phyloP scores from a whole-genome alignment of 176 grass and related monocot species.

The Triticum timopheevii region DNA sequence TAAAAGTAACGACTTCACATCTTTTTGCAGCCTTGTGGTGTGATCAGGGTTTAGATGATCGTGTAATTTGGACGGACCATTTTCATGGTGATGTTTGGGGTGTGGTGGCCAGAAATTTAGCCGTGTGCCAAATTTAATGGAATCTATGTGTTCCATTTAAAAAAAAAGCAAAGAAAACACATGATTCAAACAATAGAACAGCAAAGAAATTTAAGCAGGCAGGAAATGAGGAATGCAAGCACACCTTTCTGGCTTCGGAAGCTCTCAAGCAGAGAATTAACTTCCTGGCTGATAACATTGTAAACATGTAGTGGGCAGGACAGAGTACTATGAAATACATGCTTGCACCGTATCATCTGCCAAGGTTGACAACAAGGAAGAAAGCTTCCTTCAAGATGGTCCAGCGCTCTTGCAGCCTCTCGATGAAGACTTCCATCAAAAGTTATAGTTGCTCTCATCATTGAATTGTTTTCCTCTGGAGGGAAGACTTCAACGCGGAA shows the following conservation, averaged over 20 bases:
- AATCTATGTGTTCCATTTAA: background rate
- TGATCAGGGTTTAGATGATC: background rate
- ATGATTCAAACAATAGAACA: background rate
- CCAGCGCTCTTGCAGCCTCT: constrained; percentile 80
- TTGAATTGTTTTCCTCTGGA: constrained; percentile 53
- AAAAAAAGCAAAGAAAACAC: background rate
- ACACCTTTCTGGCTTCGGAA: constrained; percentile 65
- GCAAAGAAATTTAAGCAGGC: constrained; percentile 12
- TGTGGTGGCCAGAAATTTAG: background rate
- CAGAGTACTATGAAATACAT: constrained; percentile 81
- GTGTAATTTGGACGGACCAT: background rate
- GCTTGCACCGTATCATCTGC: constrained; percentile 88
- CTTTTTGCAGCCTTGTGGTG: background rate
- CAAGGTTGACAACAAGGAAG: constrained; percentile 65
- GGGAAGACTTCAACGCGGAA: constrained; percentile 68
- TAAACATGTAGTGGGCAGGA: constrained; percentile 67
- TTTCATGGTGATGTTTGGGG: background rate
- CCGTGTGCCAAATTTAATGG: background rate
- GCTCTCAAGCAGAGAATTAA: constrained; percentile 56
- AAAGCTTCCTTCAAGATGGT: constrained; percentile 70
- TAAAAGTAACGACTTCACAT: background rate
- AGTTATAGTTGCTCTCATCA: constrained; percentile 66
- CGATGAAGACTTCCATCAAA: constrained; percentile 86
- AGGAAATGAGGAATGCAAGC: constrained; percentile 25
- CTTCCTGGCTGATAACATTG: constrained; percentile 54